These are phyloP conservation scores for Xanthoceras sorbifolium DNA, from an alignment of 345 rosid genomes.

Conservation along the genomic window DNA sequence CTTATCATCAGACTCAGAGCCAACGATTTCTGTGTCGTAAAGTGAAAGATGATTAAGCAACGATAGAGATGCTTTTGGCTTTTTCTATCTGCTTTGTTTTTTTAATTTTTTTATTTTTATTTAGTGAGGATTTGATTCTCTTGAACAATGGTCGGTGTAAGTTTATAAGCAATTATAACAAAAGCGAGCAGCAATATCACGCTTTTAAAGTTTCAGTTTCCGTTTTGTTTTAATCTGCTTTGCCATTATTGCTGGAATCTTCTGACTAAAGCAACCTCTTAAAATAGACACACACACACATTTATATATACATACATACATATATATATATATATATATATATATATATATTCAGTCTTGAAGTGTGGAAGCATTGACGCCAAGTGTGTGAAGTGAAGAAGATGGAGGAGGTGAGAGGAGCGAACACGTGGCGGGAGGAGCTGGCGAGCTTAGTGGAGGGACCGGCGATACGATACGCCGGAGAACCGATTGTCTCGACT, in stretches of 20 bases:
- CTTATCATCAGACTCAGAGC: slow-evolving; percentile 37
- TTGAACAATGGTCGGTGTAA: slow-evolving; percentile 41
- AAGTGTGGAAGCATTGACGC: slow-evolving; percentile 17
- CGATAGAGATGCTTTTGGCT: slow-evolving; percentile 22
- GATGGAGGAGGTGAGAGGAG: slow-evolving; percentile 66
- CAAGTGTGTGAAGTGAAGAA: slow-evolving; percentile 22
- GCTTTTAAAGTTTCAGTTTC: slow-evolving; percentile 57
- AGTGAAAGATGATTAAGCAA: slow-evolving; percentile 26
- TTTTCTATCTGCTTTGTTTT: slow-evolving; percentile 20
- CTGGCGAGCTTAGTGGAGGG: slow-evolving; percentile 62
- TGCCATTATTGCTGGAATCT: slow-evolving; percentile 23
- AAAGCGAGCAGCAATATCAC: slow-evolving; percentile 52
- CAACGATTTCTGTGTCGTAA: slow-evolving; percentile 41
- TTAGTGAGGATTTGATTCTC: slow-evolving; percentile 40
- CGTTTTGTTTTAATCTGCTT: slow-evolving; percentile 29
- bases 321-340: neutral
- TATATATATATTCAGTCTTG: neutral
- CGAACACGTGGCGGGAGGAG: slow-evolving; percentile 77
- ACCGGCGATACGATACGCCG: slow-evolving; percentile 43
- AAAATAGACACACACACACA: no score
- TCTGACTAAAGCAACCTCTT: slow-evolving; percentile 27
- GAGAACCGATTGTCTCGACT: slow-evolving; percentile 31
- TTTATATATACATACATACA: no score
- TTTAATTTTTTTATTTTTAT: no score
- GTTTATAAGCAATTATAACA: slow-evolving; percentile 17